phyloP scores from a whole-genome alignment of 2,329 filamentous ascomycete genomes.

The Pseudogymnoascus sp. region DNA sequence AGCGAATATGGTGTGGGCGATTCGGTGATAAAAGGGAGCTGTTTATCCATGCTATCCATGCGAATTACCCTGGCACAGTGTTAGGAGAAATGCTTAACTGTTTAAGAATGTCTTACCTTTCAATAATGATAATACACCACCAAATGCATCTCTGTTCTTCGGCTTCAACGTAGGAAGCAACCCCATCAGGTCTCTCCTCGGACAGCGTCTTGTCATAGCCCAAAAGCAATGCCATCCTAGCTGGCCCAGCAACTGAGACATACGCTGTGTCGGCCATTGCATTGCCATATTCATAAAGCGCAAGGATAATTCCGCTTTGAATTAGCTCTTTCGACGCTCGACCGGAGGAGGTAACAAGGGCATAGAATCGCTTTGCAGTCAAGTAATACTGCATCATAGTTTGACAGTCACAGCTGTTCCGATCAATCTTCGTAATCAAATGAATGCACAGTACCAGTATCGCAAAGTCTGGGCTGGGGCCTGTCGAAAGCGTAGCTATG shows the following conservation, averaged over 20 bases:
- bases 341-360: constrained; percentile 9
- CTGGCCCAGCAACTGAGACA: constrained; percentile 13
- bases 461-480: neutral
- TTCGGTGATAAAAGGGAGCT: neutral
- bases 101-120: neutral
- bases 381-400: constrained; percentile 2
- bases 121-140: neutral
- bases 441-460: neutral
- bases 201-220: constrained; percentile 14
- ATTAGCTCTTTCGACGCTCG: constrained; percentile 14
- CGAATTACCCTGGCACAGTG: neutral
- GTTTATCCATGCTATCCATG: neutral
- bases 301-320: constrained; percentile 15
- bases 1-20: neutral
- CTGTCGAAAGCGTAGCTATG: neutral
- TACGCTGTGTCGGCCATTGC: constrained; percentile 11
- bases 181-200: neutral
- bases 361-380: constrained; percentile 1
- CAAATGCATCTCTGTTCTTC: neutral
- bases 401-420: neutral
- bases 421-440: constrained; percentile 3
- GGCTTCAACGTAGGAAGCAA: neutral
- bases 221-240: constrained; percentile 14
- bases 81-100: neutral
- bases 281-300: constrained; percentile 15